A percentile compares a stretch with the other conserved stretches of the same genome.
Conservation (phyloP, 2,329 filamentous ascomycete species). For the Aspergillus pseudoglaucus region DNA sequence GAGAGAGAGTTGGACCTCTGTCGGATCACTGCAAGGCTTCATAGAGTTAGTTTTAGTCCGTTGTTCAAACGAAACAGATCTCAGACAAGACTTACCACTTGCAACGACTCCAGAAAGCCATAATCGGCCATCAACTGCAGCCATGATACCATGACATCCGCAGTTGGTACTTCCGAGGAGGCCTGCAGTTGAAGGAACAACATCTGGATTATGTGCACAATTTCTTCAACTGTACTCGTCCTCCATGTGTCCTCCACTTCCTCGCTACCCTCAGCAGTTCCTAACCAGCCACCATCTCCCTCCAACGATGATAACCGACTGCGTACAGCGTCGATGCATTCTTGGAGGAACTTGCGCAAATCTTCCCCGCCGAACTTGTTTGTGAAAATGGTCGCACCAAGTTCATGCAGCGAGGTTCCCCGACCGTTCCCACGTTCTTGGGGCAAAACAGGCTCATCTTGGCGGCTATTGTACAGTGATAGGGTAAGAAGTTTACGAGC, state of each 20-base stretch:
- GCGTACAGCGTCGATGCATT: slow-evolving; percentile 30
- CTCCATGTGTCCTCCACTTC: slow-evolving; percentile 58
- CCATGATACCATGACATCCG: slow-evolving; percentile 61
- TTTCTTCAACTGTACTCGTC: slow-evolving; percentile 60
- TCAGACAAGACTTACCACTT: slow-evolving; percentile 42
- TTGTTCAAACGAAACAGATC: not conserved
- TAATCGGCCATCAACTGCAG: slow-evolving; percentile 64
- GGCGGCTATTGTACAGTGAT: slow-evolving; percentile 20
- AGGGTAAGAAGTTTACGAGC: slow-evolving; percentile 45
- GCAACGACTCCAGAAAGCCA: slow-evolving; percentile 62
- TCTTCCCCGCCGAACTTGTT: slow-evolving; percentile 19
- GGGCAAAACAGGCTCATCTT: slow-evolving; percentile 8
- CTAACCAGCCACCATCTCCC: slow-evolving; percentile 39
- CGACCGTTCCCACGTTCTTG: slow-evolving; percentile 7
- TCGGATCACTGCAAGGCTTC: slow-evolving; percentile 36
- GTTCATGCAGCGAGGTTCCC: slow-evolving; percentile 16
- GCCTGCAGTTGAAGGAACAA: slow-evolving; percentile 64
- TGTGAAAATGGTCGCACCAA: slow-evolving; percentile 27
- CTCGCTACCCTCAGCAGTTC: slow-evolving; percentile 45
- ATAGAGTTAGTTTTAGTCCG: slow-evolving; percentile 12
- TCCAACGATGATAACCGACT: slow-evolving; percentile 29
- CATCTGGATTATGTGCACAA: slow-evolving; percentile 66
- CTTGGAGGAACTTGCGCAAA: slow-evolving; percentile 21
- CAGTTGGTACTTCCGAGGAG: slow-evolving; percentile 51
- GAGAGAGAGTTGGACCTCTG: slow-evolving; percentile 46